Evolutionary conservation across 2,329 filamentous ascomycete species (phyloP).

Genomic region (Sclerotinia glacialis): DNA sequence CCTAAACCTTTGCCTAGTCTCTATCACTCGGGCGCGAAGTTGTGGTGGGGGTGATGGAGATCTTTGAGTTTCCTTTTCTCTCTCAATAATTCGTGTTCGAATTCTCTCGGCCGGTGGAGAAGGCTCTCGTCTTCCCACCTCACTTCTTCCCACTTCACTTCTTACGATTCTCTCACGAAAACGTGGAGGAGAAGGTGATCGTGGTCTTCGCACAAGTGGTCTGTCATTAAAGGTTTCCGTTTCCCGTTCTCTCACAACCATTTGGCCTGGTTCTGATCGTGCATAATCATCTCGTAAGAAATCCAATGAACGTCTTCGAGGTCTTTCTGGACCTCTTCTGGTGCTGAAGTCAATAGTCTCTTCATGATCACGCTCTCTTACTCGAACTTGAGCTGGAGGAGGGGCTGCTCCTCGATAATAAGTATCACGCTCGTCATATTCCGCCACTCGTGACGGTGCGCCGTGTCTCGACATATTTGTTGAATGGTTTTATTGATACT

Average conservation of each 20-base stretch:
- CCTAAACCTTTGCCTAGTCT: conserved; percentile 36
- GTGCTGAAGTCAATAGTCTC: conserved; percentile 34
- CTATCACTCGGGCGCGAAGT: conserved; percentile 36
- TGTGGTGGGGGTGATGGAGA: conserved; percentile 34
- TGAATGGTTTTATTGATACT: conserved; percentile 47
- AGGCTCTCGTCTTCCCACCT: conserved; percentile 29
- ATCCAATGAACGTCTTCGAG: conserved; percentile 31
- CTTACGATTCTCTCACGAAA: conserved; percentile 34
- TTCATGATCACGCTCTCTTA: conserved; percentile 36
- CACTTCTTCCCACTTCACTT: conserved; percentile 24
- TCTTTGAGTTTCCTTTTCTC: conserved; percentile 34
- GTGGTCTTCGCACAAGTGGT: conserved; percentile 34
- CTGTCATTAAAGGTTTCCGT: conserved; percentile 31
- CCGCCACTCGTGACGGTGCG: conserved; percentile 23
- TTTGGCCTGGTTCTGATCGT: conserved; percentile 30
- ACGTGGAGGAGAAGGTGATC: conserved; percentile 36
- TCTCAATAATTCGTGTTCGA: conserved; percentile 31
- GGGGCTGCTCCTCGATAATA: conserved; percentile 33
- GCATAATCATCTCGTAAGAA: conserved; percentile 38
- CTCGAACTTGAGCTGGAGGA: conserved; percentile 30
- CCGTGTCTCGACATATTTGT: conserved; percentile 30
- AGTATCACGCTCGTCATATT: conserved; percentile 34
- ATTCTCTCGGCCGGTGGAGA: conserved; percentile 25
- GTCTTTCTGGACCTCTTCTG: conserved; percentile 27
- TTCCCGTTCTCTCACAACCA: conserved; percentile 38